phyloP scores from a whole-genome alignment of 2,329 filamentous ascomycete species.

The Thielaviopsis populi region DNA sequence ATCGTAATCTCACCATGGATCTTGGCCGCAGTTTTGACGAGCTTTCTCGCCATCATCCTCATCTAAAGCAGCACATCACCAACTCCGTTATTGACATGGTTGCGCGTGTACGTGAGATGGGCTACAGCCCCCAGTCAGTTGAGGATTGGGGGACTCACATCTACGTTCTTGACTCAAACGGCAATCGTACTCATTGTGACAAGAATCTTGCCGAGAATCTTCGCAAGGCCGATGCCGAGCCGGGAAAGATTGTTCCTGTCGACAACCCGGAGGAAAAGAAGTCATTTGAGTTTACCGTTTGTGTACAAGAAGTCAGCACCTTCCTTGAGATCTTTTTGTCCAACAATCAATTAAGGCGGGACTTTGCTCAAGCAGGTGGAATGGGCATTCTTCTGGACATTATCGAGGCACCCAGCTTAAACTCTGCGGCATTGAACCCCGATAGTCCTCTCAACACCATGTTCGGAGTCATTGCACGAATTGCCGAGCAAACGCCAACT shows the following conservation, averaged over 20 bases:
- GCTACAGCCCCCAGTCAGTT: slow-evolving; percentile 51
- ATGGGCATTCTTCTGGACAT: slow-evolving; percentile 75
- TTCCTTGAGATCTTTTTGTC: slow-evolving; percentile 64
- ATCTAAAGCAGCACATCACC: slow-evolving; percentile 63
- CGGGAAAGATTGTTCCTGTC: neutral
- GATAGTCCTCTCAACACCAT: slow-evolving; percentile 15
- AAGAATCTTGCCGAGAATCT: slow-evolving; percentile 25
- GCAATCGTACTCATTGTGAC: slow-evolving; percentile 37
- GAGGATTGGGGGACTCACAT: slow-evolving; percentile 68
- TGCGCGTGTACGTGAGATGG: slow-evolving; percentile 61
- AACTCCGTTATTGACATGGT: slow-evolving; percentile 83
- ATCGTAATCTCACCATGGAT: slow-evolving; percentile 51
- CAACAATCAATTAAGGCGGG: slow-evolving; percentile 55
- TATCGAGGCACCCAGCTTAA: slow-evolving; percentile 64
- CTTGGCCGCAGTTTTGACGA: slow-evolving; percentile 86
- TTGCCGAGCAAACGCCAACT: slow-evolving; percentile 68
- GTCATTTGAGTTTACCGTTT: slow-evolving; percentile 13
- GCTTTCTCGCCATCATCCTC: slow-evolving; percentile 81
- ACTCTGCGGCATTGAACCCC: slow-evolving; percentile 44
- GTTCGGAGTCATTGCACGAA: slow-evolving; percentile 10
- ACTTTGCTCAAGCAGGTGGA: slow-evolving; percentile 65
- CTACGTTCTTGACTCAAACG: slow-evolving; percentile 44
- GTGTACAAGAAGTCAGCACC: slow-evolving; percentile 36
- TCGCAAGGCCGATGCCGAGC: slow-evolving; percentile 18
- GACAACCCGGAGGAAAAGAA: slow-evolving; percentile 3